Evolutionary conservation across 108 stramenopile genomes (phyloP), one percentile per base, ranked within the genome.

Genomic region (Hondaea fermentalgiana): DNA sequence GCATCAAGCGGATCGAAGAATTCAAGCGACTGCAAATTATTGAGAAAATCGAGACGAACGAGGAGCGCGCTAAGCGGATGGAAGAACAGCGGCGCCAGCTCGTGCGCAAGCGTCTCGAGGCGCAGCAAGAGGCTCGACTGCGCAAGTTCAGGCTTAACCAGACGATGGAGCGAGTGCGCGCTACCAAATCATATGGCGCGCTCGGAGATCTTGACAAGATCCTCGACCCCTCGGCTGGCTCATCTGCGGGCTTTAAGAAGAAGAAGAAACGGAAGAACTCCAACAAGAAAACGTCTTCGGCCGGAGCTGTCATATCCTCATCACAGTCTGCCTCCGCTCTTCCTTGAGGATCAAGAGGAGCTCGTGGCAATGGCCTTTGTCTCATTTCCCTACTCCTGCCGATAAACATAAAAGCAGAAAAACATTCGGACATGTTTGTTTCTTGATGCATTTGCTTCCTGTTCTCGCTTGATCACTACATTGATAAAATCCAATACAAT

Each of bases 1-100:
- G 95, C 55, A 92, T 95, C 55, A 91, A 76, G 35, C 94, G 95
- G 51, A 95, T 94, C 53, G 58, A 93, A 57, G 95, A 94, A 90
- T 95, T 94, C 93, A 89, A 92, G 59, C 87, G 94, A 49, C 91
- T 94, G 21, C 92, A 94, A 53, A 94, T 93, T 29, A n/a, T 93
- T 57, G 92, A 93, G n/a, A 92, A 94, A 92, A 94, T 95, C 87
- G 72, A 90, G 49, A 90, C 94, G 57, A 91, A 60, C 23, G 94
- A 95, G 58, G 55, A 83, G 29, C 83, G 95, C 49, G 92, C 93
- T n/a, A 60, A 89, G 53, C 88, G 90, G 44, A 94, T 95, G 93
- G 58, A 90, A n/a, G 72, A 60, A 57, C 91, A 89, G 53, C 92
- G 88, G 88, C 87, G 93, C 44, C 45, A 89, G 49, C 90, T 93